These are phyloP conservation scores for Phytophthora lateralis DNA, from an alignment of 352 stramenopile species.

Conservation along the genomic window DNA sequence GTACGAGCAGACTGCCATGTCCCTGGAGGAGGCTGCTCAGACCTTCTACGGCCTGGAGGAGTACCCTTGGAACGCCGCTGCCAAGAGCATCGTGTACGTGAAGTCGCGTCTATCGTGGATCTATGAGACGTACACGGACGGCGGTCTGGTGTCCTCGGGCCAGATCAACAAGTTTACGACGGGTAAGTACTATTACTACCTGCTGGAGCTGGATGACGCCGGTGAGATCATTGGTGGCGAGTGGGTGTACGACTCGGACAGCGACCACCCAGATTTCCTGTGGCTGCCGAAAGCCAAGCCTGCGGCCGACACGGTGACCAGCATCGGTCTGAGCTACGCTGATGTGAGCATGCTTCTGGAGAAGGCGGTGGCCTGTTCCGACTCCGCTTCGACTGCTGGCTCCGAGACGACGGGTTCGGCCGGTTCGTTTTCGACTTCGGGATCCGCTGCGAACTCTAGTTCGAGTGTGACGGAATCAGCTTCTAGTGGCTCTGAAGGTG, in stretches of 20 bases:
- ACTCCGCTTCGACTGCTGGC: slow-evolving; percentile 1
- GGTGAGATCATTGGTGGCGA: slow-evolving; percentile 47
- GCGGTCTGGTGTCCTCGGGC: slow-evolving; percentile 31
- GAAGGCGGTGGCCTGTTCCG: slow-evolving; percentile 28
- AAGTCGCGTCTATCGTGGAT: slow-evolving; percentile 51
- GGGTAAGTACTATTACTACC: slow-evolving; percentile 33
- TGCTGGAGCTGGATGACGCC: slow-evolving; percentile 41
- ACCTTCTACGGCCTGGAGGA: slow-evolving; percentile 40
- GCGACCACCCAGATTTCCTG: slow-evolving; percentile 42
- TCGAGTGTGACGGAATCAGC: slow-evolving; percentile 5
- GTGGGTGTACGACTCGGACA: slow-evolving; percentile 40
- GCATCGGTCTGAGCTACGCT: slow-evolving; percentile 37
- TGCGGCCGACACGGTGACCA: slow-evolving; percentile 24
- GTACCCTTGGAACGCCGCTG: slow-evolving; percentile 55
- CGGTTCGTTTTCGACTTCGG: slow-evolving; percentile 14
- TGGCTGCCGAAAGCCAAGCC: slow-evolving; percentile 40
- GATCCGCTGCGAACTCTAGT: slow-evolving; percentile 5
- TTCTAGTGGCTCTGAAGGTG: background rate
- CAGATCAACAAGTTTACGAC: slow-evolving; percentile 33
- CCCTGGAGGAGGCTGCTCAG: slow-evolving; percentile 28
- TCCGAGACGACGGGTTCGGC: background rate
- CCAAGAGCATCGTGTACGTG: slow-evolving; percentile 49
- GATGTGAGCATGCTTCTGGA: slow-evolving; percentile 38
- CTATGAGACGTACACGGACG: slow-evolving; percentile 42
- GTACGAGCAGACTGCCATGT: slow-evolving; percentile 35